These are phyloP conservation scores for Aquilaria sinensis DNA, from an alignment of 345 rosid species.

Conservation along the genomic window DNA sequence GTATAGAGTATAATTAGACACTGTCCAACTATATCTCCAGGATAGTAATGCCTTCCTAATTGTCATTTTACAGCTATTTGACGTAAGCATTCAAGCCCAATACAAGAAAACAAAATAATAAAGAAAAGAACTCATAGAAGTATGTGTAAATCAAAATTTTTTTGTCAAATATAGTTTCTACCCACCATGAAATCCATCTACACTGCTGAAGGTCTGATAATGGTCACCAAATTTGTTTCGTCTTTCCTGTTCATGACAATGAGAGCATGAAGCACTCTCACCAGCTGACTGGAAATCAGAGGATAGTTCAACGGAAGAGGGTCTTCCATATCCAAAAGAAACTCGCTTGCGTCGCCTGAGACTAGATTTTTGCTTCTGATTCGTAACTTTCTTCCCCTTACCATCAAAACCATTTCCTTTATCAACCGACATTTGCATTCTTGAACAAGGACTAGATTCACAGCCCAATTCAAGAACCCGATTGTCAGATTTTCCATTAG, in stretches of 20 bases:
- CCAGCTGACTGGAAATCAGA: constrained; percentile 15
- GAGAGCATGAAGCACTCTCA: constrained; percentile 16
- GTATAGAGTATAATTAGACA: background rate
- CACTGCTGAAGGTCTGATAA: constrained; percentile 17
- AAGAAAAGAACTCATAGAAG: background rate
- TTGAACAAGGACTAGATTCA: constrained; percentile 21
- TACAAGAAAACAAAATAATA: background rate
- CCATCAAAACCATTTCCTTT: constrained; percentile 31
- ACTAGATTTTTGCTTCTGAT: constrained; percentile 41
- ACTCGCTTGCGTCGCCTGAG: constrained; percentile 37
- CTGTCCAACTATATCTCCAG: too few relatives aligned
- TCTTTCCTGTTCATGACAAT: constrained; percentile 17
- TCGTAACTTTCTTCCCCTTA: constrained; percentile 37
- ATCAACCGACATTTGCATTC: constrained; percentile 23
- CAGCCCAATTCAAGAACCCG: constrained; percentile 22
- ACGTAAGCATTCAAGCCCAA: background rate
- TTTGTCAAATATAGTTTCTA: background rate
- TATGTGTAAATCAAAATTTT: background rate
- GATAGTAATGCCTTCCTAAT: too few relatives aligned
- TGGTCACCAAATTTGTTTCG: constrained; percentile 24
- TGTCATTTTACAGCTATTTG: too few relatives aligned
- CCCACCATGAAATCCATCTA: constrained; percentile 35
- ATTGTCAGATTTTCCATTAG: constrained; percentile 14
- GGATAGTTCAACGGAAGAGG: constrained; percentile 12
- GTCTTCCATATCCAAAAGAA: constrained; percentile 29